phyloP scores from a whole-genome alignment of 352 stramenopile genomes.

The Pythium periplocum region DNA sequence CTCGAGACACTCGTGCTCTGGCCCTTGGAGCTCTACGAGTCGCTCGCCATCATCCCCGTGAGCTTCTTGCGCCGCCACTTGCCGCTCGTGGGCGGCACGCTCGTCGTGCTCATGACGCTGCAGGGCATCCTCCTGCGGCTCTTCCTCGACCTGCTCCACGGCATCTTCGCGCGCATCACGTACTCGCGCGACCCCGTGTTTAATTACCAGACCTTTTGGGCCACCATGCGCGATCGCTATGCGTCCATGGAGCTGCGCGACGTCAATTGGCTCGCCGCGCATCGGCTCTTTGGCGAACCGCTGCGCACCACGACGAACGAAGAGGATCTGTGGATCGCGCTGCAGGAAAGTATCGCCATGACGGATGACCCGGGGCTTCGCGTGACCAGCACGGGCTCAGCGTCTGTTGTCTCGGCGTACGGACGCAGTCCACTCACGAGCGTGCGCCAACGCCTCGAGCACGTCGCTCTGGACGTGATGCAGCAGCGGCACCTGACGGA shows the following conservation, averaged over 20 bases:
- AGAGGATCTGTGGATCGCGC: slow-evolving; percentile 75
- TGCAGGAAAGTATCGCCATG: slow-evolving; percentile 67
- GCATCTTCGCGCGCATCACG: slow-evolving; percentile 64
- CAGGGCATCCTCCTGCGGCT: slow-evolving; percentile 66
- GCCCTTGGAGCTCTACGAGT: slow-evolving; percentile 74
- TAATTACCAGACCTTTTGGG: slow-evolving; percentile 76
- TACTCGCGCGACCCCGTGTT: slow-evolving; percentile 55
- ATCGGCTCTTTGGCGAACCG: slow-evolving; percentile 64
- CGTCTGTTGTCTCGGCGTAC: slow-evolving; percentile 19
- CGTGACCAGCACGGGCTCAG: slow-evolving; percentile 24
- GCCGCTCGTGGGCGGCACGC: slow-evolving; percentile 60
- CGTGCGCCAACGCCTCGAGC: slow-evolving; percentile 27
- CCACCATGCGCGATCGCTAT: slow-evolving; percentile 62
- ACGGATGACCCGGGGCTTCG: slow-evolving; percentile 64
- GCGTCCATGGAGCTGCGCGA: slow-evolving; percentile 40
- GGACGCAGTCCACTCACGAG: slow-evolving; percentile 26
- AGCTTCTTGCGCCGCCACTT: slow-evolving; percentile 71
- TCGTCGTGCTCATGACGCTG: slow-evolving; percentile 76
- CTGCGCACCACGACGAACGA: slow-evolving; percentile 58
- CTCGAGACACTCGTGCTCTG: slow-evolving; percentile 54
- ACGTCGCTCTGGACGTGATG: slow-evolving; percentile 34
- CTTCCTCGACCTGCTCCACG: slow-evolving; percentile 54
- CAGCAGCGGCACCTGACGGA: slow-evolving; percentile 54
- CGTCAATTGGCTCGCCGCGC: slow-evolving; percentile 65
- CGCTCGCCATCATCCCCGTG: slow-evolving; percentile 66